These are phyloP conservation scores for Fusarium albidum DNA, from an alignment of 2,329 filamentous ascomycete species.

Conservation along the genomic window DNA sequence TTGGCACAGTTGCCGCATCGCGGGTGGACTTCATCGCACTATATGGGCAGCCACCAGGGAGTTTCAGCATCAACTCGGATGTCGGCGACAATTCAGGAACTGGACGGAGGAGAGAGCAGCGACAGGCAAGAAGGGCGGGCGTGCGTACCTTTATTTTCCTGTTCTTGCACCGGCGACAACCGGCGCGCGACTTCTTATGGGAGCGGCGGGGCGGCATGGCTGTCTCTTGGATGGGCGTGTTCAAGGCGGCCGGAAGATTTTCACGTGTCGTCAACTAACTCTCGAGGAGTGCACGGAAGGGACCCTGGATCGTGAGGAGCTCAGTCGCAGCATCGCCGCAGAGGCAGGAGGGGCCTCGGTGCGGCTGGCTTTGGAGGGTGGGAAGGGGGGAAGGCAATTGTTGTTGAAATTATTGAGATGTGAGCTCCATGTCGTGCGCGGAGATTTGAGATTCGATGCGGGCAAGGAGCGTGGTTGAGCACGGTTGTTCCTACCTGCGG, in stretches of 20 bases:
- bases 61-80: slow-evolving; percentile 21
- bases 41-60: slow-evolving; percentile 16
- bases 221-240: not conserved
- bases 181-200: slow-evolving; percentile 75
- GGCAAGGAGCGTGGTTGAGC: slow-evolving; percentile 39
- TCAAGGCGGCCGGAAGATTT: slow-evolving; percentile 5
- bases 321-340: slow-evolving; percentile 43
- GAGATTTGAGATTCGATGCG: slow-evolving; percentile 21
- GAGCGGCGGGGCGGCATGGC: slow-evolving; percentile 71
- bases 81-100: slow-evolving; percentile 1
- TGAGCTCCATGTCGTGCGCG: slow-evolving; percentile 33
- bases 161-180: slow-evolving; percentile 71
- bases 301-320: slow-evolving; percentile 36
- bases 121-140: slow-evolving; percentile 1
- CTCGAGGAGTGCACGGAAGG: slow-evolving; percentile 35
- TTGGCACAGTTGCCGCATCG: slow-evolving; percentile 72
- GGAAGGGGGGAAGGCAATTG: slow-evolving; percentile 30
- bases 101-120: not conserved
- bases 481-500: slow-evolving; percentile 33
- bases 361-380: slow-evolving; percentile 13
- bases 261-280: slow-evolving; percentile 37
- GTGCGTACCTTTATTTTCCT: slow-evolving; percentile 74
- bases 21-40: slow-evolving; percentile 74
- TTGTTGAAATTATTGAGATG: slow-evolving; percentile 27
- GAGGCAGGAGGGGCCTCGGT: slow-evolving; percentile 36